phyloP scores from a whole-genome alignment of 1,139 yeast genomes.

The Blastobotrys capitulatus region DNA sequence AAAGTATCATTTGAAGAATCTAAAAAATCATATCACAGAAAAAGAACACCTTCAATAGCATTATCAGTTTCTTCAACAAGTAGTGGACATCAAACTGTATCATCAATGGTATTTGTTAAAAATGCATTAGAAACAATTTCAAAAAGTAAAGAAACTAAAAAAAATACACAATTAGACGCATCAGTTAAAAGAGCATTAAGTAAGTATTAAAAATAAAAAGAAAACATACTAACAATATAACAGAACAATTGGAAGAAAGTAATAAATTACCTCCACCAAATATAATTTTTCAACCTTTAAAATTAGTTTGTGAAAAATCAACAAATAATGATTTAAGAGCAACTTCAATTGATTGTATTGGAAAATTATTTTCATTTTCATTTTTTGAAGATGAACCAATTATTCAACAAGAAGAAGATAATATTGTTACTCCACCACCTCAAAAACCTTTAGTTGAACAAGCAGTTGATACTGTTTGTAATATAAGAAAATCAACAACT shows the following conservation, averaged over 20 bases:
- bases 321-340: slow-evolving; percentile 48
- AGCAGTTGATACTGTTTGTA: slow-evolving; percentile 78
- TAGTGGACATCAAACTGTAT: slow-evolving; percentile 27
- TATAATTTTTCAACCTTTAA: slow-evolving; percentile 54
- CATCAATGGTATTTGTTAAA: slow-evolving; percentile 41
- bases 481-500: slow-evolving; percentile 67
- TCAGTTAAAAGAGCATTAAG: slow-evolving; percentile 42
- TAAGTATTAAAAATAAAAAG: slow-evolving; percentile 15
- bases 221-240: not conserved
- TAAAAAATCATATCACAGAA: not conserved
- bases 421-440: slow-evolving; percentile 48
- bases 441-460: slow-evolving; percentile 66
- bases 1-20: not conserved
- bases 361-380: slow-evolving; percentile 61
- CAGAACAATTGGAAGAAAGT: slow-evolving; percentile 24
- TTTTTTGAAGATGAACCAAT: slow-evolving; percentile 48
- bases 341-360: slow-evolving; percentile 57
- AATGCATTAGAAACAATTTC: slow-evolving; percentile 43
- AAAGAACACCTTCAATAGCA: slow-evolving; percentile 26
- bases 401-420: slow-evolving; percentile 31
- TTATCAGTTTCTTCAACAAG: slow-evolving; percentile 26
- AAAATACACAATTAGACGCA: slow-evolving; percentile 39
- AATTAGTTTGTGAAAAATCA: slow-evolving; percentile 51
- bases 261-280: slow-evolving; percentile 39
- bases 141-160: slow-evolving; percentile 46